Evolutionary conservation across 2,329 filamentous ascomycete genomes (phyloP), one percentile per base, ranked within the genome.

Genomic region (Myriosclerotinia duriaeana): DNA sequence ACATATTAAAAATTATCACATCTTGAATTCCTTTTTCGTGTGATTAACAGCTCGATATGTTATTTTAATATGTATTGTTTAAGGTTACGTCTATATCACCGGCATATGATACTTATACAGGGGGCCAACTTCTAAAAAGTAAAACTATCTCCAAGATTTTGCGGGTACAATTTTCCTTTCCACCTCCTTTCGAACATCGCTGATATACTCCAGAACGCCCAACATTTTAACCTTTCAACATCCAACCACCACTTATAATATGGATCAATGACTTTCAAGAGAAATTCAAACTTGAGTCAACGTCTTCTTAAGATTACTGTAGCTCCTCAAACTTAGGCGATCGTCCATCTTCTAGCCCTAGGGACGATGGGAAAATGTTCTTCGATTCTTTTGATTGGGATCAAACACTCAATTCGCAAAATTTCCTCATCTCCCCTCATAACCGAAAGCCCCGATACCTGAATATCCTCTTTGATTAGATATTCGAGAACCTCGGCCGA

Each of bases 401-500:
- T 2, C 5, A 46, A 12, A 26, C 30, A 60, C 30, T 14, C 17
- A 3, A 60, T 30, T n/a, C 3, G 22, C 6, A n/a, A 8, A 34
- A 46, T 22, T n/a, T 36, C 56, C 20, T 48, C 30, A 3, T 20
- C 42, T 4, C 56, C 42, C 14, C 56, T 60, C 42, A 48, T 34
- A 14, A 38, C 56, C 7, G n/a, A 17, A 14, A 60, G 15, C n/a
- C 56, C 56, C 34, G 30, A 14, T 14, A 60, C 34, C 5, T 60
- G 42, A 38, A 60, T 46, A 48, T 48, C 20, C 34, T 60, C 12
- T 30, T 60, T 22, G 0, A 34, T 7, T 14, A 60, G 22, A 48
- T 60, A 60, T 22, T 60, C 56, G 30, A 60, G 30, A n/a, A 60
- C 42, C 42, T 48, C 56, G 2, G 56, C 48, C 42, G 44, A 48